Conservation (phyloP, 2,329 filamentous ascomycete species). For the Exophiala lecanii-corni region DNA sequence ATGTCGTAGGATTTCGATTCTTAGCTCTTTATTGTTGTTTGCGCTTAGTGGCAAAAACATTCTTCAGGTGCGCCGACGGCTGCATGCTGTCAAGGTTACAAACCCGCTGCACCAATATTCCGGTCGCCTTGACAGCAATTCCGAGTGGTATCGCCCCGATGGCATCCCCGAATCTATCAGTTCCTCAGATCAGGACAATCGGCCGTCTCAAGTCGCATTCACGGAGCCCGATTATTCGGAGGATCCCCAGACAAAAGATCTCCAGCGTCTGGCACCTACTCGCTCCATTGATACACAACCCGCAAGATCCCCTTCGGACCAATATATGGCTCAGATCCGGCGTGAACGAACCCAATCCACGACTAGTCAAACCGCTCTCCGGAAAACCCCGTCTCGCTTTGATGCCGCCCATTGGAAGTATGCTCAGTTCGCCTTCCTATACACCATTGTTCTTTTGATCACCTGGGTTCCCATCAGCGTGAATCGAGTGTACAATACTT, state of each 20-base stretch:
- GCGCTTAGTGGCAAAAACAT: constrained; percentile 17
- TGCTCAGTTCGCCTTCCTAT: constrained; percentile 19
- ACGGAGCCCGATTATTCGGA: neutral
- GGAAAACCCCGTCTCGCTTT: constrained; percentile 13
- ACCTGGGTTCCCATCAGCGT: constrained; percentile 20
- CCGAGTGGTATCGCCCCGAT: neutral
- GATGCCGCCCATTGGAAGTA: constrained; percentile 19
- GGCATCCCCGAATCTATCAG: neutral
- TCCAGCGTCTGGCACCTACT: constrained; percentile 14
- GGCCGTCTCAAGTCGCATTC: constrained; percentile 1
- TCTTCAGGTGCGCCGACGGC: constrained; percentile 13
- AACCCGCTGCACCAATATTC: constrained; percentile 1
- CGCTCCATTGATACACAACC: constrained; percentile 7
- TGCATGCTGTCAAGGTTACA: constrained; percentile 13
- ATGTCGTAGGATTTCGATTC: constrained; percentile 9
- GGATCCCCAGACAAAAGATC: constrained; percentile 4
- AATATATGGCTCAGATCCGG: neutral
- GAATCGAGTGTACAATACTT: constrained; percentile 19
- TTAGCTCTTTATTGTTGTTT: constrained; percentile 13
- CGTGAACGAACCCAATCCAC: constrained; percentile 1
- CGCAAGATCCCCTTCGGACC: neutral
- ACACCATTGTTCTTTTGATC: constrained; percentile 18
- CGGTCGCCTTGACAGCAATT: neutral
- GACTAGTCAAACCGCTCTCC: constrained; percentile 1
- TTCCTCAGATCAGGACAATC: constrained; percentile 1